Evolutionary conservation across 23 red algal species (phyloP), one percentile per base, ranked within the genome.

Genomic region (Gracilaria caudata): DNA sequence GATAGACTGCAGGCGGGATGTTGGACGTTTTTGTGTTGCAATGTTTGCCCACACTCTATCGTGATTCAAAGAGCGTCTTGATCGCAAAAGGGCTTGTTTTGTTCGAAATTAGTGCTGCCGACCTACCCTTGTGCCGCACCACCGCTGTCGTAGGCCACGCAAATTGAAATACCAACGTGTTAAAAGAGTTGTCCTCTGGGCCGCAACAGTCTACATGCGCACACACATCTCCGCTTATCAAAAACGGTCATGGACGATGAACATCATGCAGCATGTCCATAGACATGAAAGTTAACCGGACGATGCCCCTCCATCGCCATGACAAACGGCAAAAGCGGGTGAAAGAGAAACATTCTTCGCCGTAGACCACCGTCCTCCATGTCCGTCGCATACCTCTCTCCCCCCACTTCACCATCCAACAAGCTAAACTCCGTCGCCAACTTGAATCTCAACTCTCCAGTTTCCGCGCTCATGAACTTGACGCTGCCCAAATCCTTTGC

Each of bases 291-390:
- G 51, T 95, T 95, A 28, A 88, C 41, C 13, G 79, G 51, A 10
- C 60, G 49, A 75, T 54, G 72, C 39, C 49, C 40, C 46, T 89
- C 79, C 63, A 95, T 72, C 16, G 75, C 80, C 21, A 95, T 78
- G 13, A 95, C 93, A 61, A 95, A 84, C 45, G 93, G 93, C 36
- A 88, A 77, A 43, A 65, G 26, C 38, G 93, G 93, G 68, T 95
- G 93, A 77, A 95, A 95, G 23, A 95, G 64, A 89, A 90, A 95
- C 45, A 83, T 80, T 33, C 51, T 39, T 55, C 51, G 74, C 39
- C 79, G 45, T 40, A 78, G 74, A 35, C 72, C 68, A 61, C 17
- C 49, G 41, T 79, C 76, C 53, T 19, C 77, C 36, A 13, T 73
- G 16, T 38, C 32, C 28, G 68, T 20, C 24, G 7, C 41, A 37